phyloP scores from a whole-genome alignment of 2,329 filamentous ascomycete species.

The Colletotrichum abscissum region DNA sequence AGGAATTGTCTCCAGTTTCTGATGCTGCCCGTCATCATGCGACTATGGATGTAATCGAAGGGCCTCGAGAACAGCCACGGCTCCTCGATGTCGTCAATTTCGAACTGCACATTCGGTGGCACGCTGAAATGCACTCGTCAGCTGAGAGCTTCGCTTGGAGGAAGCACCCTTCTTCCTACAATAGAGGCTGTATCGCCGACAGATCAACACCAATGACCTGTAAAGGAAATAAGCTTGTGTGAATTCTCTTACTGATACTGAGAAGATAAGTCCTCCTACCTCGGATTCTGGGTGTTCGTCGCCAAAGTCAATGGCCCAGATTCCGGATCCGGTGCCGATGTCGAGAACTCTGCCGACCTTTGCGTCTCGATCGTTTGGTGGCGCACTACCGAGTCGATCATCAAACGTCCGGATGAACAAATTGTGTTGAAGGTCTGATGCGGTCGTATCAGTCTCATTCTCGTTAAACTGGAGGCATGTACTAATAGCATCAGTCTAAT shows the following conservation, averaged over 20 bases:
- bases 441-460: not conserved
- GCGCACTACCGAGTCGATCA: not conserved
- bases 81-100: constrained; percentile 53
- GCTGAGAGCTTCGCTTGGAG: not conserved
- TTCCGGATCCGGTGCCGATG: constrained; percentile 47
- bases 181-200: constrained; percentile 60
- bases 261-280: accelerated
- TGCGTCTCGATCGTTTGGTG: not conserved
- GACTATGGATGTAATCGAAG: constrained; percentile 41
- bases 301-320: constrained; percentile 62
- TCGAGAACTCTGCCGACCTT: constrained; percentile 37
- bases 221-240: constrained; percentile 54
- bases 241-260: not conserved
- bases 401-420: not conserved
- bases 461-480: not conserved
- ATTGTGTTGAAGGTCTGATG: not conserved
- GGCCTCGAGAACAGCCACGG: constrained; percentile 48
- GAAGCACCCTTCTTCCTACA: too few relatives aligned
- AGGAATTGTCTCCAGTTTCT: constrained; percentile 38
- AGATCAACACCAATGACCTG: constrained; percentile 65
- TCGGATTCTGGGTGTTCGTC: constrained; percentile 26
- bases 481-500: too few relatives aligned
- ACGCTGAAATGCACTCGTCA: constrained; percentile 44
- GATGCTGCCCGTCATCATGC: constrained; percentile 36
- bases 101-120: constrained; percentile 61